Base-by-base conservation (phyloP, 192 early-diverging fungal species). In the Coemansia sp. region DNA sequence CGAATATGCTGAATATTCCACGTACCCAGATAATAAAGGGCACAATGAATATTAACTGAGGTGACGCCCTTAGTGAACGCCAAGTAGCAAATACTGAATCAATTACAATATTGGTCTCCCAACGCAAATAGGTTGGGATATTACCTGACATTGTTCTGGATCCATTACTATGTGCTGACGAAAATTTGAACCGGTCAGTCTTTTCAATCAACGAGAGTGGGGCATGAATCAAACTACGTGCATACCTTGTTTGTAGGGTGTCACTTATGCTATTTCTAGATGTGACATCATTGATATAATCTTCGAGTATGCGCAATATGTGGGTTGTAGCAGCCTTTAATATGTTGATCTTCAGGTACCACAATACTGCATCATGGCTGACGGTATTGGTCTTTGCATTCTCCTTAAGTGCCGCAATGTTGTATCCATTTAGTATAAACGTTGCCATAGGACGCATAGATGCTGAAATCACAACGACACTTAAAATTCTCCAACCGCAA, bases 401-500 rank as follows among this genome's bases (percentile, higher is more conserved):
- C 1, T 10, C 27, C 10, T 22, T 29, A 5, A 57, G 24, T 6
- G n/a, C 7, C 3, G 12, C 63, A 36, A 78, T 53, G 13, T 71
- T 62, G 50, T 72, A 69, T 2, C 75, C 70, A 39, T 78, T 63
- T 34, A 78, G 65, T 15, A 78, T 33, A 53, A 72, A 78, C 18
- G 53, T 61, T 9, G 47, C 46, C 1, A 78, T 52, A 5, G 75
- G 75, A 12, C 29, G 29, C 1, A 57, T 15, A 12, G 29, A 16
- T 57, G 53, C 53, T 33, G 53, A 33, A 31, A 57, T 16, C 4
- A 33, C 6, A 29, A 15, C 3, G 5, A 6, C 12, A 33, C 10
- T 31, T 12, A 57, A 1, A 6, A 57, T 27, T 16, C 34, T n/a
- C 53, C 53, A 57, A 9, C 53, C 53, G 12, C 53, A 57, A 11